Conservation (phyloP, 2,329 filamentous ascomycete species). For the Diaporthe batatas region DNA sequence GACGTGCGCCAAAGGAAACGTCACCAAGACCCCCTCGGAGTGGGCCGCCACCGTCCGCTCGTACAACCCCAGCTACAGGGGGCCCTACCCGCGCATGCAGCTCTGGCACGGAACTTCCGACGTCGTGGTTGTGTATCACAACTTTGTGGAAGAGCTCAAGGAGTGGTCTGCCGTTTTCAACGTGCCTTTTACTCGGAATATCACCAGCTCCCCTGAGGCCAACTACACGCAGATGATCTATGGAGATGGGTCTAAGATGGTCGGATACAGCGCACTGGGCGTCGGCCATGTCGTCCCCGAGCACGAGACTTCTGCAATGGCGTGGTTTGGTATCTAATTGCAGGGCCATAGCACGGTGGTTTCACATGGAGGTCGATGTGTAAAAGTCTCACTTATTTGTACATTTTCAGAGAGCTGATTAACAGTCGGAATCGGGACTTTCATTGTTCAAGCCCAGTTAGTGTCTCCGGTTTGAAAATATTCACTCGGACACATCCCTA, state of each 20-base stretch:
- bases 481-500: too few relatives aligned
- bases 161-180: slow-evolving; percentile 67
- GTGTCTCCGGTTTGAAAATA: too few relatives aligned
- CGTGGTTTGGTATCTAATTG: slow-evolving; percentile 16
- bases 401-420: background rate
- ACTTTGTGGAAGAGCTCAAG: slow-evolving; percentile 70
- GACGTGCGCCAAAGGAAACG: background rate
- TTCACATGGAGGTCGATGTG: background rate
- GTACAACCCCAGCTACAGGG: slow-evolving; percentile 51
- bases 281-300: background rate
- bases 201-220: background rate
- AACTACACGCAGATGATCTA: slow-evolving; percentile 28
- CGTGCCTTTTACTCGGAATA: slow-evolving; percentile 43
- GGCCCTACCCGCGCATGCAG: slow-evolving; percentile 68
- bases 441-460: too few relatives aligned
- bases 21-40: slow-evolving; percentile 1
- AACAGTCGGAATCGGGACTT: too few relatives aligned
- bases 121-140: slow-evolving; percentile 62
- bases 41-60: slow-evolving; percentile 1
- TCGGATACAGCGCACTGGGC: slow-evolving; percentile 13
- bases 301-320: background rate
- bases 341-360: background rate
- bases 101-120: slow-evolving; percentile 70
- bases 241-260: background rate
- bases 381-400: background rate